These are phyloP conservation scores for Leccinum aurantiacum DNA, from an alignment of 768 basidiomycete genomes.

Conservation along the genomic window DNA sequence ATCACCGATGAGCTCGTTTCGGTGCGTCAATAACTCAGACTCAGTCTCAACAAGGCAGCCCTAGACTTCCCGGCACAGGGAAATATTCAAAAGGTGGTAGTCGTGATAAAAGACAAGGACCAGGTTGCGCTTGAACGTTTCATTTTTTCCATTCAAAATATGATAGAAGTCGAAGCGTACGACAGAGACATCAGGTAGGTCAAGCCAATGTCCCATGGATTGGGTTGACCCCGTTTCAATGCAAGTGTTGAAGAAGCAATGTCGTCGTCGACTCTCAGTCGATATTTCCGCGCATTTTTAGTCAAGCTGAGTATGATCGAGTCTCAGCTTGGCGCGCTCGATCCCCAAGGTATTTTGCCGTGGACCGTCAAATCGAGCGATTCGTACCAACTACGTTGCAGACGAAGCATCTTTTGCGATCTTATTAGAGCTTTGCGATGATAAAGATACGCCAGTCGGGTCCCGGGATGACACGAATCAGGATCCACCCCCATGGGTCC, in stretches of 20 bases:
- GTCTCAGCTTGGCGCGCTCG: slow-evolving; percentile 60
- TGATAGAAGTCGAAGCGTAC: slow-evolving; percentile 69
- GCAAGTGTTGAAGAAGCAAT: slow-evolving; percentile 73
- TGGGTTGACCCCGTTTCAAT: slow-evolving; percentile 1
- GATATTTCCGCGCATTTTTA: slow-evolving; percentile 81
- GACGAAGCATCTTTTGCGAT: slow-evolving; percentile 81
- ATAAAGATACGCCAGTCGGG: slow-evolving; percentile 52
- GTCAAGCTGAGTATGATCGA: slow-evolving; percentile 80
- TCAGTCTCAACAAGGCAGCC: background rate
- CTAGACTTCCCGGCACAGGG: slow-evolving; percentile 48
- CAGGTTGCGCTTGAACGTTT: slow-evolving; percentile 87
- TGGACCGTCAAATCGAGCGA: background rate
- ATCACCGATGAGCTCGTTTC: slow-evolving; percentile 70
- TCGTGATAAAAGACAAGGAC: slow-evolving; percentile 82
- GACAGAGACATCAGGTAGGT: slow-evolving; percentile 67
- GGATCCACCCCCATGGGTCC: slow-evolving; percentile 80
- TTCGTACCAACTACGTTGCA: slow-evolving; percentile 22
- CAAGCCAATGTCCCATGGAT: background rate
- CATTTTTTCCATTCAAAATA: slow-evolving; percentile 81
- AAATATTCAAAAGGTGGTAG: slow-evolving; percentile 71
- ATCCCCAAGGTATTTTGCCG: slow-evolving; percentile 46
- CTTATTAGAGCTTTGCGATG: slow-evolving; percentile 76
- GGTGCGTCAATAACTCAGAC: slow-evolving; percentile 39
- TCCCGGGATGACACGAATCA: slow-evolving; percentile 43
- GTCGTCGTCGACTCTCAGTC: slow-evolving; percentile 58